These are phyloP conservation scores for Terfezia boudieri DNA, from an alignment of 495 filamentous ascomycete genomes.

Conservation along the genomic window DNA sequence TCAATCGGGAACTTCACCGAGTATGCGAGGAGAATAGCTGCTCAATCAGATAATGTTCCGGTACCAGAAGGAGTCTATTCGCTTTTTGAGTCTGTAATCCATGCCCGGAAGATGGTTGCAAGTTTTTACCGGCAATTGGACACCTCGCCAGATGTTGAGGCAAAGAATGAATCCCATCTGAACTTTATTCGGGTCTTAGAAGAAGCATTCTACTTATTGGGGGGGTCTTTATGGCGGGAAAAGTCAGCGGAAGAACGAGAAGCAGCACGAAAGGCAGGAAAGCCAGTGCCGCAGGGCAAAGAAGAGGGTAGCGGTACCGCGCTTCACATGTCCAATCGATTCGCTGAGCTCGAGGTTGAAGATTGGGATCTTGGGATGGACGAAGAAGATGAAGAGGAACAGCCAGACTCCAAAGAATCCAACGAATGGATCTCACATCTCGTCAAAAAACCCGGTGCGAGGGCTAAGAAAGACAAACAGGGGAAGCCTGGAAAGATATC, in stretches of 20 bases:
- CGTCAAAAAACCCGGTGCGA: conserved; percentile 3
- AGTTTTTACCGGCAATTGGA: conserved; percentile 6
- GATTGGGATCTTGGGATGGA: conserved; percentile 7
- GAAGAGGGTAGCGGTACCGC: conserved; percentile 5
- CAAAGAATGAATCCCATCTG: conserved; percentile 8
- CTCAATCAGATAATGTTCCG: not conserved
- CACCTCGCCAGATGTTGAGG: conserved; percentile 4
- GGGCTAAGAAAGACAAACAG: conserved; percentile 2
- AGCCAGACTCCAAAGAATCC: not conserved
- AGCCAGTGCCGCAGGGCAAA: conserved; percentile 1
- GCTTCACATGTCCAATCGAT: conserved; percentile 5
- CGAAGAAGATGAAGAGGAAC: not conserved
- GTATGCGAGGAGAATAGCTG: conserved; percentile 6
- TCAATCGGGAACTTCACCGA: conserved; percentile 4
- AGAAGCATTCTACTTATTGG: conserved; percentile 5
- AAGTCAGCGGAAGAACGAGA: not conserved
- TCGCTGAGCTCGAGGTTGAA: conserved; percentile 9
- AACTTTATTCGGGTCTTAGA: conserved; percentile 7
- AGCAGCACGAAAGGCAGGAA: not conserved
- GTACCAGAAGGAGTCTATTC: conserved; percentile 5
- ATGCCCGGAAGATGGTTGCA: conserved; percentile 7
- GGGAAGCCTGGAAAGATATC: conserved; percentile 1
- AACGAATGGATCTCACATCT: conserved; percentile 10
- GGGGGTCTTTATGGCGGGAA: conserved; percentile 4
- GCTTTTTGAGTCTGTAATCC: conserved; percentile 7